These are phyloP conservation scores for Boletus rubescentipes DNA, from an alignment of 768 basidiomycete species.

Conservation along the genomic window DNA sequence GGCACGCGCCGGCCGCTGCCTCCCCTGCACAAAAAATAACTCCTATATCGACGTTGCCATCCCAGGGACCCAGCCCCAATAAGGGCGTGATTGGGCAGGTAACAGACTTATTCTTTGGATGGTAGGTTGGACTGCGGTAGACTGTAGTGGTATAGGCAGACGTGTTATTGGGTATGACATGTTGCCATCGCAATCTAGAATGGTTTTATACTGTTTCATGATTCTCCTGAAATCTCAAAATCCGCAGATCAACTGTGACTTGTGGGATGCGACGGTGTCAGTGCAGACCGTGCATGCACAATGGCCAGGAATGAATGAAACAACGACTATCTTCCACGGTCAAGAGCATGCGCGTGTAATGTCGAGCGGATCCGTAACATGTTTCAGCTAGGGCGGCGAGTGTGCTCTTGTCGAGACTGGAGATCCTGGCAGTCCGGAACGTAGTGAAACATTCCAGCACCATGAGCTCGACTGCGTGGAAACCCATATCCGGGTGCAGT, in stretches of 20 bases:
- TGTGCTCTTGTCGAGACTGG: not conserved
- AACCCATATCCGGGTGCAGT: too few species aligned
- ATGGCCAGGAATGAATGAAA: not conserved
- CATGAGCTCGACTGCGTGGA: not conserved
- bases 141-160: not conserved
- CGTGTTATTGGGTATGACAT: not conserved
- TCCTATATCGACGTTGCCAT: constrained; percentile 6
- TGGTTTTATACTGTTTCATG: not conserved
- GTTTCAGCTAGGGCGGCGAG: too few species aligned
- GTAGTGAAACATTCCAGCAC: not conserved
- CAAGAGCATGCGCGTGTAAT: not conserved
- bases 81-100: constrained; percentile 73
- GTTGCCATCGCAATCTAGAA: too few species aligned
- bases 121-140: constrained; percentile 43
- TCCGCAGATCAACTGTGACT: too few species aligned
- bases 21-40: constrained; percentile 25
- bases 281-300: too few species aligned
- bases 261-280: too few species aligned
- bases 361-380: not conserved
- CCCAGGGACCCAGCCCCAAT: constrained; percentile 36
- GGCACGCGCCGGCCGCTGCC: constrained; percentile 27
- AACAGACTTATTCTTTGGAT: constrained; percentile 79
- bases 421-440: not conserved
- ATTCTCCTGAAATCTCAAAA: not conserved
- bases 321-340: not conserved